A percentile compares a stretch with the other conserved stretches of the same genome.
These are phyloP conservation scores for Trifolium repens DNA, from an alignment of 306 rosid genomes.

Conservation along the genomic window DNA sequence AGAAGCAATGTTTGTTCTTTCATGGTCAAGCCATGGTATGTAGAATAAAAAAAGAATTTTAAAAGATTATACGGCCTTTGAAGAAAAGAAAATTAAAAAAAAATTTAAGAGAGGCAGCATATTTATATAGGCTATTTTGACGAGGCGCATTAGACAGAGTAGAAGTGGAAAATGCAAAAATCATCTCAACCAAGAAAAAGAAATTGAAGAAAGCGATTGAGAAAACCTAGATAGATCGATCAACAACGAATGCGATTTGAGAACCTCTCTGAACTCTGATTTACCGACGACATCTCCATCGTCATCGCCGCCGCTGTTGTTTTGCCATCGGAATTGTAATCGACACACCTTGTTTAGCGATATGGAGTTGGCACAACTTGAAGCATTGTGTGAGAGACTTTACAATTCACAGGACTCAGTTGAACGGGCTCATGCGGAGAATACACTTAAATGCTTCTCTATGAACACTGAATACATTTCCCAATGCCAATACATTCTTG, in stretches of 20 bases:
- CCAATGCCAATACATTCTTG: conserved; percentile 67
- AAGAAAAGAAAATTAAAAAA: neutral
- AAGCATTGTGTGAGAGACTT: conserved; percentile 65
- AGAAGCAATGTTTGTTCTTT: neutral
- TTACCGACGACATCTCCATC: conserved; percentile 20
- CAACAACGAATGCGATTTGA: conserved; percentile 38
- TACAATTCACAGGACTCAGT: conserved; percentile 69
- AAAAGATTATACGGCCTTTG: conserved; percentile 18
- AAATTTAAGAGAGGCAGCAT: conserved; percentile 9
- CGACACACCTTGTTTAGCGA: neutral
- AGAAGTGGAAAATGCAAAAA: conserved; percentile 38
- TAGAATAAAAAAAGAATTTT: neutral
- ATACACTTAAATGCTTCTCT: conserved; percentile 58
- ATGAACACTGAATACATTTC: conserved; percentile 63
- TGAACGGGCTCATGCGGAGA: conserved; percentile 67
- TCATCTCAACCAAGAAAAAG: conserved; percentile 8
- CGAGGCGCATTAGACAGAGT: conserved; percentile 18
- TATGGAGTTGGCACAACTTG: conserved; percentile 68
- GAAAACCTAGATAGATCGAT: conserved; percentile 52
- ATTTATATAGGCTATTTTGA: conserved; percentile 28
- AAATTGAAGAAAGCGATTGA: conserved; percentile 35
- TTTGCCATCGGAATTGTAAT: too few relatives aligned
- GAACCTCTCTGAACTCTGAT: conserved; percentile 17
- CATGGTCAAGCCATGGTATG: neutral
- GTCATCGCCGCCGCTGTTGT: conserved; percentile 16